Conservation (phyloP, 2,329 filamentous ascomycete species). For the Fusarium lateritium region DNA sequence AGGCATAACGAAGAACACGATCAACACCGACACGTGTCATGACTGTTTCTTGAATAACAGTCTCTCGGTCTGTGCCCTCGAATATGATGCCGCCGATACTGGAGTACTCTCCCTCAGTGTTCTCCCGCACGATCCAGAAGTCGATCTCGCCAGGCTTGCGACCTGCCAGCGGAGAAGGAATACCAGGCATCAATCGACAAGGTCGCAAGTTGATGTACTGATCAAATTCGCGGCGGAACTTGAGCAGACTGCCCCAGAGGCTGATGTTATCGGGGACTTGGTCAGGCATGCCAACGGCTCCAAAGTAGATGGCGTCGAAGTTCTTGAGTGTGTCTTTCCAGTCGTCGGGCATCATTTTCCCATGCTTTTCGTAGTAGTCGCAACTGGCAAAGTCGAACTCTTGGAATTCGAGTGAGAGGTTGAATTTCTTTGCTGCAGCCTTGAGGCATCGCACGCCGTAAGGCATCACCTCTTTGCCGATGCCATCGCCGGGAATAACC, state of each 20-base stretch:
- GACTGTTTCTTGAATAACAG: constrained; percentile 73
- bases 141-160: constrained; percentile 72
- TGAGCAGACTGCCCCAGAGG: constrained; percentile 76
- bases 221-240: constrained; percentile 76
- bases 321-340: constrained; percentile 68
- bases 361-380: constrained; percentile 66
- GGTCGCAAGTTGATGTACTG: constrained; percentile 79
- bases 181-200: constrained; percentile 72
- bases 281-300: constrained; percentile 71
- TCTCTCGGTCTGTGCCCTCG: constrained; percentile 70
- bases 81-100: constrained; percentile 76
- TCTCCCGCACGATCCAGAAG: constrained; percentile 78
- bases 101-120: constrained; percentile 77
- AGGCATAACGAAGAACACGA: constrained; percentile 74
- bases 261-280: constrained; percentile 76
- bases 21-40: constrained; percentile 75
- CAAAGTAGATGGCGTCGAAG: constrained; percentile 78
- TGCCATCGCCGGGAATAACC: constrained; percentile 78
- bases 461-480: constrained; percentile 77
- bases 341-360: constrained; percentile 59
- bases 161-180: constrained; percentile 68
- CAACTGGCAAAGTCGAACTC: constrained; percentile 77
- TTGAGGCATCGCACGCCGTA: constrained; percentile 74
- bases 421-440: constrained; percentile 62
- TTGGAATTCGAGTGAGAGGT: constrained; percentile 70